These are phyloP conservation scores for Dissophora globulifera DNA, from an alignment of 192 early-diverging fungal genomes.

Conservation along the genomic window DNA sequence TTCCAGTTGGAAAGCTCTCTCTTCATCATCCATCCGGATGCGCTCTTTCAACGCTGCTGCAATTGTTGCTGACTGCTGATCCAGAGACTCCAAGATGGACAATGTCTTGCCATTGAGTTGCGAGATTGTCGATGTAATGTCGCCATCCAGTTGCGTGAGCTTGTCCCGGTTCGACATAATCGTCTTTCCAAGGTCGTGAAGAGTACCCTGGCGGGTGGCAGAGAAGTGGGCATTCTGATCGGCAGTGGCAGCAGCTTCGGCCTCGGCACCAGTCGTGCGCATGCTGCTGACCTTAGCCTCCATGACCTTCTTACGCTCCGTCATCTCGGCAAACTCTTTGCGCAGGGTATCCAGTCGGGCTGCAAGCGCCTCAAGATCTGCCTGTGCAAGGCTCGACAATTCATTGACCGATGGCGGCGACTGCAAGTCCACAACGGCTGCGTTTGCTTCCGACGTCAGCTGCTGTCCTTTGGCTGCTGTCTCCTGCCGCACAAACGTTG, in stretches of 20 bases:
- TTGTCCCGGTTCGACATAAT: conserved; percentile 5
- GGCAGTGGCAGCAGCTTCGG: no score
- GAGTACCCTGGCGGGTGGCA: background rate
- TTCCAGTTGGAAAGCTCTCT: conserved; percentile 15
- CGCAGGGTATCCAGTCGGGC: conserved; percentile 1
- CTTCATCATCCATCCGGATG: conserved; percentile 22
- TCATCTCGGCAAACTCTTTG: conserved; percentile 24
- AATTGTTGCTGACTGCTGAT: conserved; percentile 6
- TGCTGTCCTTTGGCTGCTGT: no score
- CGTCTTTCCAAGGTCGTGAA: conserved; percentile 8
- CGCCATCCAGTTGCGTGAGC: conserved; percentile 20
- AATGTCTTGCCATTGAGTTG: conserved; percentile 26
- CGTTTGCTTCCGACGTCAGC: background rate
- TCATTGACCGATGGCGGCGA: background rate
- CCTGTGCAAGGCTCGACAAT: conserved; percentile 8
- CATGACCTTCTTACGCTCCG: conserved; percentile 16
- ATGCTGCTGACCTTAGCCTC: conserved; percentile 16
- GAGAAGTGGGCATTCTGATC: no score
- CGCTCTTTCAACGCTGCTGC: conserved; percentile 31
- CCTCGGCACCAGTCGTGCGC: no score
- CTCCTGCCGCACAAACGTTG: background rate
- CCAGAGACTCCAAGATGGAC: conserved; percentile 9
- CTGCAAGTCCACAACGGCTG: background rate
- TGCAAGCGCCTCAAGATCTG: background rate
- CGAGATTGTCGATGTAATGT: conserved; percentile 14